Base-by-base conservation (phyloP, 306 rosid genomes). In the Cicer pinnatifidum region DNA sequence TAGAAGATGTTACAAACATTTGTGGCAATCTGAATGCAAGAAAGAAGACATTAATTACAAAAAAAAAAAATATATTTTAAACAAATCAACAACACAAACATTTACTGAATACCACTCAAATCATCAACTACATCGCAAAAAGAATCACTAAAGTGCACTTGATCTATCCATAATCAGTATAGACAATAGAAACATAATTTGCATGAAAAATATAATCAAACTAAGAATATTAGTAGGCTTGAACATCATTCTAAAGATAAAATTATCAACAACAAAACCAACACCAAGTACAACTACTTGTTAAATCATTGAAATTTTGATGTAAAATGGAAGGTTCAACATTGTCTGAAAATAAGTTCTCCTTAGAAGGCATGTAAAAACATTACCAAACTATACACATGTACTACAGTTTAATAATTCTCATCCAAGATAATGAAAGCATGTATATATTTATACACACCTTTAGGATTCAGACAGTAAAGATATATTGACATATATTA, bases 1-100 rank as follows among this genome's bases (percentile, higher is more conserved):
- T 64, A 75, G 68, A 48, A 59, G 11, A 68, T 23, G 54, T 78
- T 75, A 68, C 38, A 77, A 48, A 48, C 75, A 2, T 33, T 43
- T 71, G 58, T 10, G 58, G 53, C 69, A 58, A 59, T 46, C 63
- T 75, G 23, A 69, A 40, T 16, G 5, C 70, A 33, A 47, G 47
- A 72, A 46, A 47, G 47, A 72, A 46, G 45, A 33, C 13, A 69
- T 44, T 45, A 60, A 69, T 17, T 50, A 15, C 20, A 13, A 6
- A 48, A 48, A 13, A 13, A 13, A 50, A 9, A 50, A 7, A 50
- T 13, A 0, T 7, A 13, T 7, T 50, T 50, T 47, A 4, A 19
- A 17, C 33, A 57, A 23, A 57, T 57, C 13, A 1, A 19, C 13
- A 1, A 19, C 33, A 19, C 35, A 20, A 56, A 3, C 19, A 54